These are phyloP conservation scores for Pisolithus thermaeus DNA, from an alignment of 1,284 basidiomycete genomes.

Conservation along the genomic window DNA sequence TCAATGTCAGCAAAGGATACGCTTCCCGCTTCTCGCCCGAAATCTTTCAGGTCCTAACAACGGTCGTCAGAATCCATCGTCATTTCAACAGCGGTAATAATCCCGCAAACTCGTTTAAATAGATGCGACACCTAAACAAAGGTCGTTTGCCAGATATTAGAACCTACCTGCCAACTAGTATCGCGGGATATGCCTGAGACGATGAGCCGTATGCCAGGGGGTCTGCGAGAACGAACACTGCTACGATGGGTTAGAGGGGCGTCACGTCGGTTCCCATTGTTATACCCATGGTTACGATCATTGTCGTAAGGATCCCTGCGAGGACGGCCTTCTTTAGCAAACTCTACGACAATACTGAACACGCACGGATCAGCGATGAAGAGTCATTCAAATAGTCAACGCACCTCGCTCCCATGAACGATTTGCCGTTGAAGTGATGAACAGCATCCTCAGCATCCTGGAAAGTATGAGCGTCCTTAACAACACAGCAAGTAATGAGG, in stretches of 20 bases:
- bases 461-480: conserved; percentile 4
- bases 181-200: conserved; percentile 86
- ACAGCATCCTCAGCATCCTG: conserved; percentile 93
- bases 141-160: neutral
- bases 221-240: conserved; percentile 61
- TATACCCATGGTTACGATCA: conserved; percentile 47
- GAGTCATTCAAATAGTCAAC: conserved; percentile 18
- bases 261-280: conserved; percentile 5
- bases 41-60: conserved; percentile 90
- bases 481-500: neutral
- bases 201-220: conserved; percentile 76
- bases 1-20: conserved; percentile 94
- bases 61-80: conserved; percentile 16
- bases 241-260: conserved; percentile 14
- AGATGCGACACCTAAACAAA: conserved; percentile 14
- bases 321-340: conserved; percentile 83
- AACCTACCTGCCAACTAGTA: conserved; percentile 95
- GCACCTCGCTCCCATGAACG: conserved; percentile 83
- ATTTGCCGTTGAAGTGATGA: conserved; percentile 78
- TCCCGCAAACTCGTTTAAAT: neutral
- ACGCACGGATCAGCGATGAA: conserved; percentile 9
- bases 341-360: conserved; percentile 82
- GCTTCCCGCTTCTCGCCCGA: conserved; percentile 85
- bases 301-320: conserved; percentile 70
- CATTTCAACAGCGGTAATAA: conserved; percentile 4